Percentiles rank a stretch among this genome's conserved stretches.
Conservation (phyloP, 768 basidiomycete genomes). For the Lactifluus subvellereus region DNA sequence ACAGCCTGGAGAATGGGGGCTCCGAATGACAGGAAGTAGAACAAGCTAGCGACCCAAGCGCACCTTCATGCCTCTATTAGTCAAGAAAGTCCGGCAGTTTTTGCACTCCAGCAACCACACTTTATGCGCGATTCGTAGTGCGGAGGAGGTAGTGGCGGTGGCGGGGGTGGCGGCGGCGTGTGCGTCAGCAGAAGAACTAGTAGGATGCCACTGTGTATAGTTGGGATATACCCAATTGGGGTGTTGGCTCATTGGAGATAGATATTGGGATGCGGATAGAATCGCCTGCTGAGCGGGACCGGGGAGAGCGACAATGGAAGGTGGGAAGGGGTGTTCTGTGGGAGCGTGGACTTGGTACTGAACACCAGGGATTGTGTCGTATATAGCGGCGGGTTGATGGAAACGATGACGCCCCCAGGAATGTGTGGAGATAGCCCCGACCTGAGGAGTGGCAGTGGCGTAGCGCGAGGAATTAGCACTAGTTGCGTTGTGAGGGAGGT, state of each 20-base stretch:
- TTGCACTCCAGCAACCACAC: constrained; percentile 81
- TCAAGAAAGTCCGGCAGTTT: constrained; percentile 65
- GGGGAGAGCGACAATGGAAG: background rate
- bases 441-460: background rate
- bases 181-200: background rate
- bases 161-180: constrained; percentile 17
- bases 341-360: background rate
- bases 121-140: constrained; percentile 53
- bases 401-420: constrained; percentile 1
- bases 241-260: constrained; percentile 7
- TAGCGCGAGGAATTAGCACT: background rate
- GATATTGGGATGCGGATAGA: background rate
- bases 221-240: constrained; percentile 7
- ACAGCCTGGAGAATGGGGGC: constrained; percentile 53
- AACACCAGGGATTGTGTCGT: background rate
- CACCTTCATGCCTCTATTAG: constrained; percentile 84
- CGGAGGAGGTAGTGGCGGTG: constrained; percentile 30
- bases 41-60: constrained; percentile 2
- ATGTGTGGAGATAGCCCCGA: background rate
- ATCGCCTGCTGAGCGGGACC: constrained; percentile 2
- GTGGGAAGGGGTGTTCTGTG: background rate
- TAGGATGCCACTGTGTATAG: constrained; percentile 14
- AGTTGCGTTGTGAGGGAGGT: constrained; percentile 1
- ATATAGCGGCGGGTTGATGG: constrained; percentile 18
- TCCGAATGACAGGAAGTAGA: constrained; percentile 3